Evolutionary conservation across 495 filamentous ascomycete species (phyloP).

Genomic region (Hypoxylon trugodes): DNA sequence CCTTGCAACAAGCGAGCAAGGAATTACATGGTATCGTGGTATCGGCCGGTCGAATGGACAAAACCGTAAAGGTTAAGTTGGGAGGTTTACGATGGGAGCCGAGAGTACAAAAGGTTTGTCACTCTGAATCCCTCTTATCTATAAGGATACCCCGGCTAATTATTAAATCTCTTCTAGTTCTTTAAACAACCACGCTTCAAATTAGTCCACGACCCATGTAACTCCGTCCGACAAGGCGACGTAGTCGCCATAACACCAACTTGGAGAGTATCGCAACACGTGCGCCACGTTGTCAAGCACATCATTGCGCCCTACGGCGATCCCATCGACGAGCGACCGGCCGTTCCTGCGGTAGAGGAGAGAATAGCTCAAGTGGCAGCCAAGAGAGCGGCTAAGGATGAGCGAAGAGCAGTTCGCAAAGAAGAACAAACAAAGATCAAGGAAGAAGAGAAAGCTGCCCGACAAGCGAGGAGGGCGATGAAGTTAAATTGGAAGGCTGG

Average conservation of each 20-base stretch:
- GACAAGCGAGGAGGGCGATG: background rate
- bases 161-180: constrained; percentile 45
- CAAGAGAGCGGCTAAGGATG: constrained; percentile 59
- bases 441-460: constrained; percentile 1
- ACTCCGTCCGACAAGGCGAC: constrained; percentile 78
- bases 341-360: constrained; percentile 71
- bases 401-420: constrained; percentile 52
- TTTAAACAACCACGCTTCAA: constrained; percentile 57
- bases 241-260: constrained; percentile 79
- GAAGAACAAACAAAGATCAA: constrained; percentile 23
- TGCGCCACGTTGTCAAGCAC: constrained; percentile 78
- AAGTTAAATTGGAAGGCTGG: background rate
- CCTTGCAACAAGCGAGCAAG: constrained; percentile 38
- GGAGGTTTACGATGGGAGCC: constrained; percentile 68
- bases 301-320: constrained; percentile 78
- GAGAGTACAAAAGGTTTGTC: constrained; percentile 62
- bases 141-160: background rate
- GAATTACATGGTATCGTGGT: constrained; percentile 68
- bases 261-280: constrained; percentile 67
- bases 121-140: background rate
- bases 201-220: constrained; percentile 78
- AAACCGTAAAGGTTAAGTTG: constrained; percentile 74
- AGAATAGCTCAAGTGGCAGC: constrained; percentile 57
- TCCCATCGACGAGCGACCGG: constrained; percentile 67
- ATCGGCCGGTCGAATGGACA: constrained; percentile 72